Base-by-base conservation (phyloP, 2,329 filamentous ascomycete genomes). In the Pyricularia sp. region DNA sequence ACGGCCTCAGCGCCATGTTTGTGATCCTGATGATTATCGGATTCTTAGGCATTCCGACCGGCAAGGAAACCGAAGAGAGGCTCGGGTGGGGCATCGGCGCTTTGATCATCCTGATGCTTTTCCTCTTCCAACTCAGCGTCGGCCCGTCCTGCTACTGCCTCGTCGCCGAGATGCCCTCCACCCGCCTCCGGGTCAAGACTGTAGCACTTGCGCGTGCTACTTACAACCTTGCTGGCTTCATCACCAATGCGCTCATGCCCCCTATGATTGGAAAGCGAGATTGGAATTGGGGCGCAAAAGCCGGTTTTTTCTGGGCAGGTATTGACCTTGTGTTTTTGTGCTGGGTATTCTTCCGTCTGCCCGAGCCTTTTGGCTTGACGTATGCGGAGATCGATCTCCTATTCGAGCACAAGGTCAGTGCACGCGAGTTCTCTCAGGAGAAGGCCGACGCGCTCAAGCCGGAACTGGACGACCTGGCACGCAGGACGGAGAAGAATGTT, bases 301-400 rank as follows among this genome's bases (percentile, higher is more conserved):
- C 72, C 63, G 83, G 74, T 2, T 77, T 80, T 68, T 76, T 81
- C 71, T 81, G 77, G 75, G 76, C 75, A 9, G 75, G 70, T 44
- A 75, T 80, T 12, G 80, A 81, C 67, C 67, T 79, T 3, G 16
- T 78, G 3, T 80, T 79, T 40, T 72, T 79, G 2, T 62, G 77
- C 0, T 86, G 83, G 77, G 79, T 81, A 0, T 82, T 75, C 66
- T 81, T 81, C 69, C 79, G 78, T 22, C 74, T 83, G 5, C 82
- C 82, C 4, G 84, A 86, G 74, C 81, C 83, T 19, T 79, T 78
- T 65, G 81, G 78, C 7, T 77, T 81, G 49, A 82, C 81, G 0
- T 80, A 82, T 63, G 81, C 78, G 49, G 83, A 86, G 72, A 75
- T 86, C 1, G 83, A 85, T 63, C 72, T 80, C 12, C 71, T 86